Base-by-base conservation (phyloP, 371 early-diverging fungal species). In the Capillidium heterosporum region DNA sequence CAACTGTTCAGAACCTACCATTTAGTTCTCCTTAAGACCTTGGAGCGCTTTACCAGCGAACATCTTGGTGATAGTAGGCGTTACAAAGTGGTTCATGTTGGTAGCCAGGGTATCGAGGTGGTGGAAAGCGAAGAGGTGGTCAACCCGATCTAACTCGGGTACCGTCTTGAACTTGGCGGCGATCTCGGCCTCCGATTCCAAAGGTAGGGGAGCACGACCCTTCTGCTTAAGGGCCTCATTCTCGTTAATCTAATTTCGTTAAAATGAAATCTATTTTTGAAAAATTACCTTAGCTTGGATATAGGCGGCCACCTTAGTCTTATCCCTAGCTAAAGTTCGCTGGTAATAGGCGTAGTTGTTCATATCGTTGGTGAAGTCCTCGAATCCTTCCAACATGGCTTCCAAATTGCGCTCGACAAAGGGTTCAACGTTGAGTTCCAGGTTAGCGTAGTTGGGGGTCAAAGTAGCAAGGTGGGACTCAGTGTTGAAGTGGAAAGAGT, bases 301-400 rank as follows among this genome's bases (percentile, higher is more conserved):
- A 66, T 68, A 76, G 56, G 76, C 72, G 60, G 82, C 74, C 59
- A 81, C 66, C 68, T 75, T 79, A 62, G 74, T 65, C 70, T 88
- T 84, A 67, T 94, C 94, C 68, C 89, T 85, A 59, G 83, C 84
- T 63, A 84, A 76, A 55, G 80, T 81, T 63, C 91, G 82, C 70
- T 89, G 84, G 91, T 93, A 92, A 71, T 88, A 89, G 61, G 85
- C 84, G 70, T 87, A 89, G 68, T 86, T 82, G 80, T 85, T 84
- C 60, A 88, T 85, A 66, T 91, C 89, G 67, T 85, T 88, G 56
- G 80, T 83, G 61, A 90, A 85, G 28, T 85, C 87, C 59, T 94
- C 96, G 32, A 90, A 78, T 21, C 89, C 78, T 35, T 93, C 91
- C 63, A 82, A 72, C 54, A 95, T 73, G 49, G 77, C 73, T 70